Base-by-base conservation (phyloP, 495 filamentous ascomycete genomes). In the Cercophora sp. region DNA sequence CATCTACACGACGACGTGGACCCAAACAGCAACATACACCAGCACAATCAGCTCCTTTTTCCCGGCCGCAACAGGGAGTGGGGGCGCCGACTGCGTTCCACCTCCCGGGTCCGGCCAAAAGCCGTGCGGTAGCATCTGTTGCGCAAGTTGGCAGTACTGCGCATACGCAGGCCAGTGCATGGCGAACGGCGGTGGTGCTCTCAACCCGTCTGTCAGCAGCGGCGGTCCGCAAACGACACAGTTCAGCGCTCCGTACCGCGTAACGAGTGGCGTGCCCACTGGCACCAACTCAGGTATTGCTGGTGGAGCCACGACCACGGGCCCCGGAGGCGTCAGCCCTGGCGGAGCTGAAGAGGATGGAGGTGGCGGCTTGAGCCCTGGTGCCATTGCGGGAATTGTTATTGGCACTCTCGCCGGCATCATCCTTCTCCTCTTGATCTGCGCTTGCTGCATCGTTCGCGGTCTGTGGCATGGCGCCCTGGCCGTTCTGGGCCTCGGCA, bases 341-440 rank as follows among this genome's bases (percentile, higher is more conserved):
- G 61, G 59, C 6, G 32, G 68, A 48, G 51, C 55, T 48, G 40
- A 22, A 43, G 42, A 75, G 63, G 46, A 19, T 35, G n/a, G n/a
- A n/a, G 46, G 46, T 23, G 29, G 75, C 51, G 72, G 77, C 44
- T 74, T 96, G 40, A 89, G 85, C 62, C 82, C 80, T 43, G 91
- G 91, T 52, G 91, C 90, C 20, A 96, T 96, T 60, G 91, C 91
- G n/a, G 91, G 91, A 36, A 96, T 96, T 57, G 91, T 96, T 55
- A 86, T 96, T 42, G 91, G 91, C 56, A 82, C 84, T 4, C 79
- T 96, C 57, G 81, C 79, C n/a, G 91, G 86, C 60, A 75, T 90
- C 19, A 65, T 85, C 42, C 67, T 95, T 2, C 74, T 95, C 13
- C 62, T 88, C 9, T 77, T 92, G 3, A 58, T 95, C 46, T 90